phyloP scores from a whole-genome alignment of 257 asterid genomes.

The Euphrasia confusa region DNA sequence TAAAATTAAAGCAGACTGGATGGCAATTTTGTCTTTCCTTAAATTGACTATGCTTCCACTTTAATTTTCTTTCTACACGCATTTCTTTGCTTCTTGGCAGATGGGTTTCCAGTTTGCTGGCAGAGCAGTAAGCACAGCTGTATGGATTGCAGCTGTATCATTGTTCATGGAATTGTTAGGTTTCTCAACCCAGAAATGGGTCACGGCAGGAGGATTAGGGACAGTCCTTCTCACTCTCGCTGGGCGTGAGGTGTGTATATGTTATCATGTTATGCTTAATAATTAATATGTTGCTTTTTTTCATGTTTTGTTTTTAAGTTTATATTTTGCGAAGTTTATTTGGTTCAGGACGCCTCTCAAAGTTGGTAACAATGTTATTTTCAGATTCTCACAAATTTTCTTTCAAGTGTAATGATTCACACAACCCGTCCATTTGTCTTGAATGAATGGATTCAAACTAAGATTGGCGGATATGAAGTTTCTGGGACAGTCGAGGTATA shows the following conservation, averaged over 20 bases:
- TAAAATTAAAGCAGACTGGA: too few relatives aligned
- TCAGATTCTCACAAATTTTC: constrained; percentile 94
- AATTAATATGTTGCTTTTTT: constrained; percentile 6
- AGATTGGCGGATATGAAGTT: constrained; percentile 88
- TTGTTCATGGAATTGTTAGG: constrained; percentile 98
- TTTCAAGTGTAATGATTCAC: constrained; percentile 91
- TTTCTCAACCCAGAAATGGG: constrained; percentile 91
- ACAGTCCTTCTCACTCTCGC: constrained; percentile 95
- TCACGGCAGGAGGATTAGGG: constrained; percentile 97
- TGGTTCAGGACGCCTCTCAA: constrained; percentile 19
- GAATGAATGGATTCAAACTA: constrained; percentile 93
- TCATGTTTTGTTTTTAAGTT: background rate
- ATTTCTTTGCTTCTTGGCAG: constrained; percentile 37
- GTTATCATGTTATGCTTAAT: constrained; percentile 2
- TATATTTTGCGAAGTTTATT: constrained; percentile 7
- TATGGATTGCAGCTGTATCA: constrained; percentile 95
- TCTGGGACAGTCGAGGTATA: constrained; percentile 97
- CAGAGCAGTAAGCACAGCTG: constrained; percentile 81
- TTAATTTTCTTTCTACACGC: background rate
- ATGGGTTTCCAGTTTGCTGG: constrained; percentile 96
- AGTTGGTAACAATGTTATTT: constrained; percentile 19
- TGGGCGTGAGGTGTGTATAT: constrained; percentile 78
- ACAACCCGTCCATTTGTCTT: constrained; percentile 84
- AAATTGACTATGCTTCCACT: background rate
- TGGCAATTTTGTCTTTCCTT: background rate